These are phyloP conservation scores for Jatropha curcas DNA, from an alignment of 345 rosid genomes.

Conservation along the genomic window DNA sequence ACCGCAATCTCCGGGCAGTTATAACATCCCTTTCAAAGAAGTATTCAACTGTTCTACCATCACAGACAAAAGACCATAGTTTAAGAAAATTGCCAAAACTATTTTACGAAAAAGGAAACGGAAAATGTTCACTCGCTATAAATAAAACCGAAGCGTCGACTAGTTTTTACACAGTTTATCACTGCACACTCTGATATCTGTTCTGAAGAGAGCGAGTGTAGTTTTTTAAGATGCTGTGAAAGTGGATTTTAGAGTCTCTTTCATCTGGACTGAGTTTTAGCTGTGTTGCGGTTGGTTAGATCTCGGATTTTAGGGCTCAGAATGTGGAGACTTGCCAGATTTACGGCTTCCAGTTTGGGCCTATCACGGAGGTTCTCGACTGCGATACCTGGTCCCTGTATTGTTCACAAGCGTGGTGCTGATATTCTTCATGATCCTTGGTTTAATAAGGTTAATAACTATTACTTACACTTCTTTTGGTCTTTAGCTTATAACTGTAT, in stretches of 20 bases:
- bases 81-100: no score
- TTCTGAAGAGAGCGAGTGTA: neutral
- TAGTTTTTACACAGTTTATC: neutral
- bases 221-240: conserved; percentile 1
- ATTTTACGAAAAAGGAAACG: neutral
- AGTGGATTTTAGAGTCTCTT: neutral
- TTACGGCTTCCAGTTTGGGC: conserved; percentile 41
- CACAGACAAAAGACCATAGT: neutral
- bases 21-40: no score
- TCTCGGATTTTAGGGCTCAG: conserved; percentile 29
- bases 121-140: neutral
- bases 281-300: conserved; percentile 20
- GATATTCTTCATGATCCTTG: conserved; percentile 99
- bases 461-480: neutral
- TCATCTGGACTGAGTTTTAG: neutral
- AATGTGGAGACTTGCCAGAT: conserved; percentile 69
- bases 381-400: conserved; percentile 89
- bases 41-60: conserved; percentile 13
- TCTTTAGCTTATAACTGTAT: neutral
- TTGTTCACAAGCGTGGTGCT: conserved; percentile 93
- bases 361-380: conserved; percentile 65
- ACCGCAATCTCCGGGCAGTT: conserved; percentile 42
- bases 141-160: conserved; percentile 5
- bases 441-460: conserved; percentile 76
- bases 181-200: conserved; percentile 2